These are phyloP conservation scores for Fusarium setosum DNA, from an alignment of 2,329 filamentous ascomycete genomes.

Conservation along the genomic window DNA sequence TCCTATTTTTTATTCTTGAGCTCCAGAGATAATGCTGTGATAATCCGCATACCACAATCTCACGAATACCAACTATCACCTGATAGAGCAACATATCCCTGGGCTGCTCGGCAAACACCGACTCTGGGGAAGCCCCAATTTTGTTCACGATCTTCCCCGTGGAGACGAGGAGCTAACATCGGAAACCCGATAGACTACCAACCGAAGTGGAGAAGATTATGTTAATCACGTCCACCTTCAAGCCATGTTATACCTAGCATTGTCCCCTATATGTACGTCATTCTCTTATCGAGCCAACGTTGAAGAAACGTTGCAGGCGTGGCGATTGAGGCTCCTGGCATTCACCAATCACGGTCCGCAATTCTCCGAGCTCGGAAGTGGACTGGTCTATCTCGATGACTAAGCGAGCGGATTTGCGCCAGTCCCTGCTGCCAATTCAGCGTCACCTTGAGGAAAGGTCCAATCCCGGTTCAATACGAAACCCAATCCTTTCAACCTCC, in stretches of 20 bases:
- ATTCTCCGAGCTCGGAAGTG: not conserved
- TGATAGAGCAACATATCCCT: too few relatives aligned
- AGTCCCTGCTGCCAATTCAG: conserved; percentile 9
- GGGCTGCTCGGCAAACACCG: not conserved
- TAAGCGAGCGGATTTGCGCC: conserved; percentile 22
- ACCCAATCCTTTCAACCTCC: conserved; percentile 8
- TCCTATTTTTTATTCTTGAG: too few relatives aligned
- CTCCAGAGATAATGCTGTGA: too few relatives aligned
- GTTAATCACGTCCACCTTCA: not conserved
- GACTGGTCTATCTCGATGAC: not conserved
- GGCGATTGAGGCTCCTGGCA: not conserved
- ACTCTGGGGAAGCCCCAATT: not conserved
- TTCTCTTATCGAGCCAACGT: not conserved
- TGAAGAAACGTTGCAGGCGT: not conserved
- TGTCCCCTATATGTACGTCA: not conserved
- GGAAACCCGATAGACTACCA: not conserved
- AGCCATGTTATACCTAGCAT: too few relatives aligned
- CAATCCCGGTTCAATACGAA: not conserved
- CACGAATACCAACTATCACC: too few relatives aligned
- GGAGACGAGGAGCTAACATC: not conserved
- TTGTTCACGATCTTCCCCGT: conserved; percentile 1
- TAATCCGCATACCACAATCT: too few relatives aligned
- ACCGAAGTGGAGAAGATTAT: not conserved
- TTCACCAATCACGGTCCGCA: not conserved
- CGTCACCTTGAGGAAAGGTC: not conserved